phyloP scores from a whole-genome alignment of 306 rosid species.

The Citrullus colocynthis region DNA sequence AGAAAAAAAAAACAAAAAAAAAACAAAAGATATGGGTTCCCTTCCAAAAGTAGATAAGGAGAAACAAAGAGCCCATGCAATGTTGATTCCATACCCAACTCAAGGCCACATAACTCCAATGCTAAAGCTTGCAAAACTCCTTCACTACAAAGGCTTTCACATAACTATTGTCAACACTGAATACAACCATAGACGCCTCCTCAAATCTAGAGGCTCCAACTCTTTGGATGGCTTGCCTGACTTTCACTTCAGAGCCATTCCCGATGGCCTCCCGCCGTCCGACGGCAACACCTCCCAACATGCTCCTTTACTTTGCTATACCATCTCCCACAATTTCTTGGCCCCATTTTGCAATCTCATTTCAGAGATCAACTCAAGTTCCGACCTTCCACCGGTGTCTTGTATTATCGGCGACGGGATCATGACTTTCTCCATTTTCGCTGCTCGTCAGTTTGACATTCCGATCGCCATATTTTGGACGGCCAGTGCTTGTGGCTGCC shows the following conservation, averaged over 20 bases:
- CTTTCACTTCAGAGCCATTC: conserved; percentile 10
- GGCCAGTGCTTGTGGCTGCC: not conserved
- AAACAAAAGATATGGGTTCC: too few relatives aligned
- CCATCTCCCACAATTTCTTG: conserved; percentile 7
- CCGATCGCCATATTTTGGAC: conserved; percentile 9
- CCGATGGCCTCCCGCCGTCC: conserved; percentile 14
- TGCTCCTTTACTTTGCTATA: conserved; percentile 2
- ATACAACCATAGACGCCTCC: not conserved
- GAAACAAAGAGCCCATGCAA: conserved; percentile 9
- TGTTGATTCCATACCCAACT: conserved; percentile 7
- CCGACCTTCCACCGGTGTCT: not conserved
- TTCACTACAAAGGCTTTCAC: conserved; percentile 13
- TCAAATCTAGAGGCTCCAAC: not conserved
- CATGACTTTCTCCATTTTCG: conserved; percentile 10
- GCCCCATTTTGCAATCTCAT: conserved; percentile 2
- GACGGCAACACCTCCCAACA: not conserved
- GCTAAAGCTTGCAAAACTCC: conserved; percentile 15
- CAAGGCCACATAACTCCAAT: conserved; percentile 20
- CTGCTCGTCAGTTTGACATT: not conserved
- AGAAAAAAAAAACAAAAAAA: too few relatives aligned
- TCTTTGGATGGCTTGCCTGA: conserved; percentile 7
- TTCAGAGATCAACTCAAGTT: not conserved
- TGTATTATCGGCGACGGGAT: conserved; percentile 6
- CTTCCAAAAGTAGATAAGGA: too few relatives aligned
- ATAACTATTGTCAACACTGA: conserved; percentile 14